Percentiles rank a stretch among this genome's conserved stretches.
These are phyloP conservation scores for Cornus florida DNA, from an alignment of 148 eudicot species.

Conservation along the genomic window DNA sequence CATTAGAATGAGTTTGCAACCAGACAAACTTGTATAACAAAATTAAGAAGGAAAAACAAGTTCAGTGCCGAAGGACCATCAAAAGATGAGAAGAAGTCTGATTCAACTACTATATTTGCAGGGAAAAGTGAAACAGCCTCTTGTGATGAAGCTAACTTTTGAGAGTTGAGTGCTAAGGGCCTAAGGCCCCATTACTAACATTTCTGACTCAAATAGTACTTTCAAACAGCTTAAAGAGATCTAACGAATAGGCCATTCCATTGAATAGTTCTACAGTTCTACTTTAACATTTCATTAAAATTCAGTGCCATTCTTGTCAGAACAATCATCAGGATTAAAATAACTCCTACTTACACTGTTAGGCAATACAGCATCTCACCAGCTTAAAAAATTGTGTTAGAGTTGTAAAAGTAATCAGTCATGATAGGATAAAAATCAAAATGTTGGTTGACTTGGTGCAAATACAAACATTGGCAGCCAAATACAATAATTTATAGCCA, in stretches of 20 bases:
- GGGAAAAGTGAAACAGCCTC: background rate
- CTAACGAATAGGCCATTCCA: background rate
- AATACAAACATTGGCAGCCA: background rate
- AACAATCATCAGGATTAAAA: background rate
- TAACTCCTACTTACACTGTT: background rate
- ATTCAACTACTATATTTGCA: background rate
- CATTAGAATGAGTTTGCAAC: background rate
- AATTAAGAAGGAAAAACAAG: background rate
- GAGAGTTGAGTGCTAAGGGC: background rate
- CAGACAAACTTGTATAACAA: background rate
- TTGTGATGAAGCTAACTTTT: background rate
- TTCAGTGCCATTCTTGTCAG: background rate
- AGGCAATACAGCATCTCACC: background rate
- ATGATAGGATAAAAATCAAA: background rate
- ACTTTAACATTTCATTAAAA: background rate
- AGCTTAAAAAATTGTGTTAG: too few species aligned
- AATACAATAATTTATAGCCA: too few species aligned
- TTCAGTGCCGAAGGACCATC: background rate
- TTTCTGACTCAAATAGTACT: background rate
- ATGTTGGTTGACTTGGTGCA: background rate
- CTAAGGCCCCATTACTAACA: background rate
- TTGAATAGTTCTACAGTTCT: background rate
- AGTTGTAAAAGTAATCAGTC: background rate
- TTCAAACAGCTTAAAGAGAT: background rate
- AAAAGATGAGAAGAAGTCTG: background rate